A percentile compares a stretch with the other conserved stretches of the same genome.
Conservation (phyloP, 768 basidiomycete species). For the Xerocomellus chrysenteron region DNA sequence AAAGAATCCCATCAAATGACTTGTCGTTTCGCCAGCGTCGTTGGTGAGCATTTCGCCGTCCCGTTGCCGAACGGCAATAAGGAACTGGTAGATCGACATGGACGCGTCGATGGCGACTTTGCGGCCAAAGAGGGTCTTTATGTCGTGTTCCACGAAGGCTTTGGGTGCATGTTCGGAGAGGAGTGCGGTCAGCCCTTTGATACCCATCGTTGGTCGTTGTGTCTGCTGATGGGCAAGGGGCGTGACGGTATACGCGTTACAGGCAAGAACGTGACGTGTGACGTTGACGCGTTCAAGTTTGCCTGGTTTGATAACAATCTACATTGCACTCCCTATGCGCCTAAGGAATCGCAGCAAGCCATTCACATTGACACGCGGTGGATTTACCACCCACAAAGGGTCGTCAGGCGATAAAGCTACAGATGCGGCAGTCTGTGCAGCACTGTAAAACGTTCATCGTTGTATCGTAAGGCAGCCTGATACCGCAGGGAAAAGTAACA, state of each 20-base stretch:
- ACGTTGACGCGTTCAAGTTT: conserved; percentile 5
- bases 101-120: conserved; percentile 99
- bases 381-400: too few species aligned
- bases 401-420: too few species aligned
- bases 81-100: conserved; percentile 96
- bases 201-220: conserved; percentile 60
- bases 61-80: conserved; percentile 94
- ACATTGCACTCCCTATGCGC: too few species aligned
- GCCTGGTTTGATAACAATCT: too few species aligned
- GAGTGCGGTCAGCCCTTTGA: conserved; percentile 91
- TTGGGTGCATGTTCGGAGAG: conserved; percentile 88
- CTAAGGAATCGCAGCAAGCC: too few species aligned
- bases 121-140: conserved; percentile 95
- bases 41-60: conserved; percentile 97
- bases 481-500: too few species aligned
- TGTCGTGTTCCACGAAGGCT: conserved; percentile 86
- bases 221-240: neutral
- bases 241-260: conserved; percentile 21
- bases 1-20: conserved; percentile 98
- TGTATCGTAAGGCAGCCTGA: too few species aligned
- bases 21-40: conserved; percentile 97
- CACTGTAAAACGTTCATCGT: too few species aligned
- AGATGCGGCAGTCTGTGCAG: too few species aligned
- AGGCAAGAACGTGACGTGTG: conserved; percentile 9
- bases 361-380: too few species aligned